These are phyloP conservation scores for Daldinia vernicosa DNA, from an alignment of 495 filamentous ascomycete species.

Conservation along the genomic window DNA sequence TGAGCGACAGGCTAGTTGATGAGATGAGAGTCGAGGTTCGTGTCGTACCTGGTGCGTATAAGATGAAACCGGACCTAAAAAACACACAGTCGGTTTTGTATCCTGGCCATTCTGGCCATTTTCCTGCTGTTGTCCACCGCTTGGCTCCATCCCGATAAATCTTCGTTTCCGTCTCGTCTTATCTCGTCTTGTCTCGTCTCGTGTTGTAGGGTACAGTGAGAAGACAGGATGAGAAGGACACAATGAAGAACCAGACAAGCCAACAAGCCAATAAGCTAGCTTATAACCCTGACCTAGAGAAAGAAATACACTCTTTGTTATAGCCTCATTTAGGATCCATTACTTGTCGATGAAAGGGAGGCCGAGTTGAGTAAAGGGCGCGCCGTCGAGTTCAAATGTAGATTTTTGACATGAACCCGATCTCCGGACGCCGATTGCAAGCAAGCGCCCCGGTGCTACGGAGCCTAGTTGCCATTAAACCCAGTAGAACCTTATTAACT, in stretches of 20 bases:
- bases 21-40: neutral
- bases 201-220: no score
- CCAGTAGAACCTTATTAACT: neutral
- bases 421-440: conserved; percentile 18
- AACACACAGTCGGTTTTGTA: conserved; percentile 67
- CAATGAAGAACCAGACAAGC: neutral
- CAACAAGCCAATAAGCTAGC: neutral
- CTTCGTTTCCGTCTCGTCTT: no score
- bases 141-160: conserved; percentile 30
- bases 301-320: conserved; percentile 9
- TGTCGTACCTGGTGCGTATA: conserved; percentile 88
- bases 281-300: neutral
- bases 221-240: neutral
- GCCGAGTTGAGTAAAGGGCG: conserved; percentile 9
- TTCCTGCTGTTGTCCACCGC: neutral
- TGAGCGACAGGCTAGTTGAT: neutral
- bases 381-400: conserved; percentile 2
- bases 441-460: neutral
- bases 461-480: neutral
- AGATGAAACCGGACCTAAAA: conserved; percentile 82
- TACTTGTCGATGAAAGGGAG: neutral
- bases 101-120: conserved; percentile 1
- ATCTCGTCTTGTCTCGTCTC: no score
- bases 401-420: conserved; percentile 13
- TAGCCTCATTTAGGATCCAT: neutral